Base-by-base conservation (phyloP, 1,139 yeast species). In the Taphrina deformans region DNA sequence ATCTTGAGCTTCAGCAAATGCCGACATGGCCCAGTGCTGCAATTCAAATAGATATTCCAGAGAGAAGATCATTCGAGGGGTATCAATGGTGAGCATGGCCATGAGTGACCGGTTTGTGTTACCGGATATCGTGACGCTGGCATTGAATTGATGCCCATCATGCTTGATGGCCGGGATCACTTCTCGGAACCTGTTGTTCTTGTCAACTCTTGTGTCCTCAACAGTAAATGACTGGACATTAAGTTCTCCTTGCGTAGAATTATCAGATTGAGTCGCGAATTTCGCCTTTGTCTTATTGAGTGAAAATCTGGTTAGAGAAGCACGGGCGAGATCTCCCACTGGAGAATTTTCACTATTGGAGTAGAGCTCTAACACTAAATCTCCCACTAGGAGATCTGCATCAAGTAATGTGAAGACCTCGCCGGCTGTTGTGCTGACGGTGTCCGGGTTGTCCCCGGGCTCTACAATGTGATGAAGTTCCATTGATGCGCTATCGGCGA, bases 21-120 rank as follows among this genome's bases (percentile, higher is more conserved):
- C 85, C 85, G 67, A 77, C 78, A 69, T 81, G 85, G 24, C 80
- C 75, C 74, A 88, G 89, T 81, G 76, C 71, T 89, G 89, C 69
- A 93, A 73, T 0, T 93, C 92, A 76, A 91, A 83, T 51, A 93
- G 73, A 73, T 89, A 92, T 72, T 92, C 99, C 69, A 93, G 78
- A 0, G 97, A 97, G 59, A 93, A 75, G 60, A 93, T 86, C 21
- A 88, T 82, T 67, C 82, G 84, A 0, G 98, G 97, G 69, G 87
- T 88, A 69, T 91, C 96, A 12, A 92, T 82, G 0, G 90, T 84
- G 10, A 89, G 75, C 72, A 87, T 80, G 1, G 83, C 75, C 48
- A 86, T 82, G 3, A 83, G 78, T 45, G 80, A 76, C 66, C 80
- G 79, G 0, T 76, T 73, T 0, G 77, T 75, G 1, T 82, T 81